Percentiles rank a stretch among this genome's conserved stretches.
phyloP scores from a whole-genome alignment of 164 flowering plant genomes.

The Vitis riparia region DNA sequence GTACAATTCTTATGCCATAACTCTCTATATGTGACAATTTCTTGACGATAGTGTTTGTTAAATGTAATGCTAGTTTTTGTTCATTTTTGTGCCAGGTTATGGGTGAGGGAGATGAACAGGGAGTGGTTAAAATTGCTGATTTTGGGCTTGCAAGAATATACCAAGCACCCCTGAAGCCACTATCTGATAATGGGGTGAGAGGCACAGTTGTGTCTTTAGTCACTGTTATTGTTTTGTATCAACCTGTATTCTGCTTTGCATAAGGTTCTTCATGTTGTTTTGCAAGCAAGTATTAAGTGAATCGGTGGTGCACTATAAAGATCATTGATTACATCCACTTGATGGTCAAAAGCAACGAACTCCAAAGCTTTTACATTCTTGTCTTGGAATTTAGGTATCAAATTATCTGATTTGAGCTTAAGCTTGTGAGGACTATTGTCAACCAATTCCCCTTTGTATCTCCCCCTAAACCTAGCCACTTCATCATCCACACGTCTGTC shows the following conservation, averaged over 20 bases:
- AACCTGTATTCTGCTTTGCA: background rate
- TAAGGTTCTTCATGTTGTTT: background rate
- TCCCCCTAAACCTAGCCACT: too few species aligned
- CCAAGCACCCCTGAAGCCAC: constrained; percentile 87
- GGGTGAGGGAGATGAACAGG: constrained; percentile 99
- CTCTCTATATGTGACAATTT: background rate
- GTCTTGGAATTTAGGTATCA: too few species aligned
- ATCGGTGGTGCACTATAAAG: too few species aligned
- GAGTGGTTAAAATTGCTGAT: constrained; percentile 98
- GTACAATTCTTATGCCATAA: constrained; percentile 29
- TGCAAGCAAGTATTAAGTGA: too few species aligned
- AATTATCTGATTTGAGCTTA: too few species aligned
- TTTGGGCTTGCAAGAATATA: constrained; percentile 98
- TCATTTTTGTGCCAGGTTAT: constrained; percentile 55
- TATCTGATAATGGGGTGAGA: constrained; percentile 88
- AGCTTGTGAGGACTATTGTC: too few species aligned
- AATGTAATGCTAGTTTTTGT: background rate
- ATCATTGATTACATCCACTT: too few species aligned
- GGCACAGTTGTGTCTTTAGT: background rate
- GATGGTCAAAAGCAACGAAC: too few species aligned
- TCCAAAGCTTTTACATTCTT: too few species aligned
- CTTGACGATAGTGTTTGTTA: background rate
- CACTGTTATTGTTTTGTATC: background rate
- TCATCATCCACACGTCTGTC: too few species aligned
- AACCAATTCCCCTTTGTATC: too few species aligned